Percentiles rank a stretch among this genome's conserved stretches.
These are phyloP conservation scores for Cenchrus americanus DNA, from an alignment of 176 grass and related monocot genomes.

Conservation along the genomic window DNA sequence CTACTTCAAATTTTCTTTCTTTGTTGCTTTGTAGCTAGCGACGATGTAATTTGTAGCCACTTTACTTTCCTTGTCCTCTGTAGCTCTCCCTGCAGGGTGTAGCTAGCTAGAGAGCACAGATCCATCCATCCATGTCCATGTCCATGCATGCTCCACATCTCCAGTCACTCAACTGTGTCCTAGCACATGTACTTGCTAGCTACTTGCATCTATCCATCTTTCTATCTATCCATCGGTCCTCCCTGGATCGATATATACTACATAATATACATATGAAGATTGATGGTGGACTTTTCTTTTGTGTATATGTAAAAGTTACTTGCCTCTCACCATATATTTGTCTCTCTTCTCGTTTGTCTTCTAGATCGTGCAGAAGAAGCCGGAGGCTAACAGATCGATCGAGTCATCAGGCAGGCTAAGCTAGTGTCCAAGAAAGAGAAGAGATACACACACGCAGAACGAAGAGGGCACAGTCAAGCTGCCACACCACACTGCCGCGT, in stretches of 20 bases:
- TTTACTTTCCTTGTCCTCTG: slow-evolving; percentile 21
- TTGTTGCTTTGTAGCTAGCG: slow-evolving; percentile 29
- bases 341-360: slow-evolving; percentile 17
- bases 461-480: neutral
- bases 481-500: neutral
- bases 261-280: neutral
- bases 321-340: slow-evolving; percentile 5
- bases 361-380: slow-evolving; percentile 16
- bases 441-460: neutral
- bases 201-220: neutral
- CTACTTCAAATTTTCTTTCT: neutral
- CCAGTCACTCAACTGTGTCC: neutral
- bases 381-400: neutral
- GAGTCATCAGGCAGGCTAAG: slow-evolving; percentile 5
- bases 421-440: slow-evolving; percentile 19
- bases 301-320: neutral
- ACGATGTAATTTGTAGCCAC: neutral
- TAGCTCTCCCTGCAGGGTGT: neutral
- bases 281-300: neutral
- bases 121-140: slow-evolving; percentile 38
- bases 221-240: neutral
- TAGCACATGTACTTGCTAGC: slow-evolving; percentile 1
- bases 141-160: neutral
- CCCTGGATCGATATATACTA: neutral
- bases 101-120: neutral